These are phyloP conservation scores for Citrus sp. DNA, from an alignment of 345 rosid genomes.

Conservation along the genomic window DNA sequence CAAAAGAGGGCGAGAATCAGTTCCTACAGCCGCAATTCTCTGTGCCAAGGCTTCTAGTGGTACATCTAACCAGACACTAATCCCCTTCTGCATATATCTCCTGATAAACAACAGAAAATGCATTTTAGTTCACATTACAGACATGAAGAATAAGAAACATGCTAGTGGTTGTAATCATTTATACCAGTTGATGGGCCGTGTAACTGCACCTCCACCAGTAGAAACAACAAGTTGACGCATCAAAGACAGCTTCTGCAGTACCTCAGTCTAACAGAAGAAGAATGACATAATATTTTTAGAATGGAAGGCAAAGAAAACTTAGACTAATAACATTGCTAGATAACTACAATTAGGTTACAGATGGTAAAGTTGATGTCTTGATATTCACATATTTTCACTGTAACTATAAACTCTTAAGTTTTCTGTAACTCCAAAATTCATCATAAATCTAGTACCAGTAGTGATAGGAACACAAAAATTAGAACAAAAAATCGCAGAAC, in stretches of 20 bases:
- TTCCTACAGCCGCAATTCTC: conserved; percentile 94
- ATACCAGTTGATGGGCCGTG: conserved; percentile 76
- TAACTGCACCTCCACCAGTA: conserved; percentile 96
- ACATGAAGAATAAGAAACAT: neutral
- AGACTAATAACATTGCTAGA: neutral
- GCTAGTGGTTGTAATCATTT: neutral
- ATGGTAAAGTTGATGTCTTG: neutral
- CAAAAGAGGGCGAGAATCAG: conserved; percentile 81
- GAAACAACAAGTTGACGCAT: conserved; percentile 74
- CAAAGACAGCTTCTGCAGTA: conserved; percentile 52
- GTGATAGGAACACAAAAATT: too few species aligned
- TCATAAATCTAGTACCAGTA: too few species aligned
- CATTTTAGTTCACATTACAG: neutral
- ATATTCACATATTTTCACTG: neutral
- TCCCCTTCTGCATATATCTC: conserved; percentile 76
- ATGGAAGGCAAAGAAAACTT: neutral
- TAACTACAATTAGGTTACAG: neutral
- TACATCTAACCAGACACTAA: conserved; percentile 93
- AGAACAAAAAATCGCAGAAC: too few species aligned
- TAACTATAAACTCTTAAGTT: neutral
- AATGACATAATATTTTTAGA: neutral
- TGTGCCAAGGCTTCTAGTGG: conserved; percentile 89
- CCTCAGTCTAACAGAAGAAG: conserved; percentile 57
- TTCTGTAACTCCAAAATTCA: neutral
- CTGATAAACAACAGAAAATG: conserved; percentile 32